These are phyloP conservation scores for Plasmodium chabaudi DNA, from an alignment of 169 alveolate genomes.

Conservation along the genomic window DNA sequence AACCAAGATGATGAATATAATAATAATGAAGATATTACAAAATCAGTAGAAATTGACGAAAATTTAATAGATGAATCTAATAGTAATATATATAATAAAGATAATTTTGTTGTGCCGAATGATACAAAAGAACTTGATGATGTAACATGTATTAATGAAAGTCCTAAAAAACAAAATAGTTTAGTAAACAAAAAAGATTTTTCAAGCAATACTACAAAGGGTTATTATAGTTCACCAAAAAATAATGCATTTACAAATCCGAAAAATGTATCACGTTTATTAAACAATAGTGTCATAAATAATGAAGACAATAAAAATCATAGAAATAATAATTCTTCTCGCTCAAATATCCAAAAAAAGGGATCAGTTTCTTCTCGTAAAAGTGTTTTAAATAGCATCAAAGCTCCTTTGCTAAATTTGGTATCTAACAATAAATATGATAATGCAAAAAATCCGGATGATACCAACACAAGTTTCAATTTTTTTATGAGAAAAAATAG, in stretches of 20 bases:
- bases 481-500: constrained; percentile 5
- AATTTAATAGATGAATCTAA: background rate
- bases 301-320: constrained; percentile 27
- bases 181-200: constrained; percentile 5
- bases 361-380: constrained; percentile 1
- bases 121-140: constrained; percentile 10
- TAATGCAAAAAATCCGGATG: constrained; percentile 11
- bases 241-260: constrained; percentile 15
- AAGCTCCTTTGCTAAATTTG: constrained; percentile 6
- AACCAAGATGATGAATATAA: constrained; percentile 8
- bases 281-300: background rate
- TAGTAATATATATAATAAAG: constrained; percentile 3
- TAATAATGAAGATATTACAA: constrained; percentile 3
- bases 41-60: constrained; percentile 12
- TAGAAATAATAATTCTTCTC: constrained; percentile 19
- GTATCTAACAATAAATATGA: constrained; percentile 19
- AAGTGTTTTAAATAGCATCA: constrained; percentile 11
- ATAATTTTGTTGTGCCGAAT: background rate
- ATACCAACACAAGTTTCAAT: background rate
- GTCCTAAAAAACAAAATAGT: background rate
- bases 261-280: constrained; percentile 4
- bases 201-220: constrained; percentile 1
- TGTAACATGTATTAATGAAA: background rate
- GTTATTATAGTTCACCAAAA: constrained; percentile 6
- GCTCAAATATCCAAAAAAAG: constrained; percentile 31